Conservation (phyloP, 768 basidiomycete genomes). For the Amanita rubescens region DNA sequence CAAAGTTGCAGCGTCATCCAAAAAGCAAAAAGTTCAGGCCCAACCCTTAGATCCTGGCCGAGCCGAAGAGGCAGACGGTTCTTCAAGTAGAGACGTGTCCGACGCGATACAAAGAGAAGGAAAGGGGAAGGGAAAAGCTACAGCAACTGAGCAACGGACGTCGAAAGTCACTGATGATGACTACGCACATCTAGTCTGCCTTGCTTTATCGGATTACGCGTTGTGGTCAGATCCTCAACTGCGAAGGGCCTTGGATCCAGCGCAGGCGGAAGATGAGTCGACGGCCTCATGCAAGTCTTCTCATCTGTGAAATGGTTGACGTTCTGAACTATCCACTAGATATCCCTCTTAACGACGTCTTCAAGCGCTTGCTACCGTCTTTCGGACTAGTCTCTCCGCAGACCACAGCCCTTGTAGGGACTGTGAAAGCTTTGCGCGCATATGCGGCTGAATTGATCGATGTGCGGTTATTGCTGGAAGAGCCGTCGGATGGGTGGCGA, state of each 20-base stretch:
- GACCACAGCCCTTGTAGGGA: constrained; percentile 32
- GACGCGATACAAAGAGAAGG: background rate
- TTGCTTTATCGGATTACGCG: constrained; percentile 66
- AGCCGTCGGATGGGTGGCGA: constrained; percentile 25
- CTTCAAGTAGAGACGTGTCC: no score
- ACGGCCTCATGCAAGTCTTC: background rate
- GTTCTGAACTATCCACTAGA: constrained; percentile 28
- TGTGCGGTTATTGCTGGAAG: constrained; percentile 50
- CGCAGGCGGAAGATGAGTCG: constrained; percentile 17
- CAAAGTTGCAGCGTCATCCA: background rate
- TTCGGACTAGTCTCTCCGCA: constrained; percentile 16
- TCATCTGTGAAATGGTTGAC: background rate
- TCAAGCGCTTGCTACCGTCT: constrained; percentile 32
- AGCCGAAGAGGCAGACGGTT: background rate
- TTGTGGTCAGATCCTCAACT: constrained; percentile 59
- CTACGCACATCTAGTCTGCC: constrained; percentile 39
- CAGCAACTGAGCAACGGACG: background rate
- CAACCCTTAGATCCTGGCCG: background rate
- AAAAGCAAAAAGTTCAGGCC: background rate
- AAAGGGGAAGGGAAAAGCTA: constrained; percentile 13
- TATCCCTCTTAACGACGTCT: constrained; percentile 50
- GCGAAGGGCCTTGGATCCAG: constrained; percentile 36
- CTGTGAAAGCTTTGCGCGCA: constrained; percentile 55
- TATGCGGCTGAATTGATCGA: constrained; percentile 43
- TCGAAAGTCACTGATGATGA: constrained; percentile 30